Conservation (phyloP, 2,329 filamentous ascomycete species). For the Parascedosporium putredinis region DNA sequence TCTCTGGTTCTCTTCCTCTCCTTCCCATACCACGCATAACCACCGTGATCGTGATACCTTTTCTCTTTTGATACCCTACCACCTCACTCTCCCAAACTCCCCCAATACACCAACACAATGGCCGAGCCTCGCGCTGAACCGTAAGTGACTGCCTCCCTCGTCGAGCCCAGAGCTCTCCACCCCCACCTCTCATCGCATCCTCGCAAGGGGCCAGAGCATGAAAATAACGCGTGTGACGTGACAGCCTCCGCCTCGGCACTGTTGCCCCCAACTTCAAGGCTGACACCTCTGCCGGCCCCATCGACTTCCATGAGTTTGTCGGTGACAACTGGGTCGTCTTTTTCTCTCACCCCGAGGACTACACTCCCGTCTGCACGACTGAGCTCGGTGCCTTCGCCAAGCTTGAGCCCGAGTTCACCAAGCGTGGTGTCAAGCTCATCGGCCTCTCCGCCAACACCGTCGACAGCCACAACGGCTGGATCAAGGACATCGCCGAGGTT, state of each 20-base stretch:
- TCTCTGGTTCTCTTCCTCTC: not conserved
- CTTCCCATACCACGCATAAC: not conserved
- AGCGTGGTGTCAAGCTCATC: slow-evolving; percentile 82
- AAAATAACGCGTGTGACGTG: not conserved
- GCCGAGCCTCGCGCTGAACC: slow-evolving; percentile 6
- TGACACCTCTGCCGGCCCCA: slow-evolving; percentile 66
- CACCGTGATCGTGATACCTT: not conserved
- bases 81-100: not conserved
- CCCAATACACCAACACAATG: slow-evolving; percentile 6
- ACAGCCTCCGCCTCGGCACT: slow-evolving; percentile 53
- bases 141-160: not conserved
- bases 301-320: slow-evolving; percentile 76
- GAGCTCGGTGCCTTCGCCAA: slow-evolving; percentile 91
- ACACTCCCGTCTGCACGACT: slow-evolving; percentile 91
- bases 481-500: slow-evolving; percentile 78
- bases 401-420: slow-evolving; percentile 77
- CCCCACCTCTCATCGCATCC: not conserved
- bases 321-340: slow-evolving; percentile 71
- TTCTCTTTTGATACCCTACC: not conserved
- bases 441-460: slow-evolving; percentile 82
- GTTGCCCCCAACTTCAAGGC: slow-evolving; percentile 74
- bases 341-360: slow-evolving; percentile 82
- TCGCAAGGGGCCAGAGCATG: not conserved
- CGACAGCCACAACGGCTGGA: slow-evolving; percentile 76
- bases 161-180: not conserved